Conservation (phyloP, 768 basidiomycete species). For the Calocera cornea region DNA sequence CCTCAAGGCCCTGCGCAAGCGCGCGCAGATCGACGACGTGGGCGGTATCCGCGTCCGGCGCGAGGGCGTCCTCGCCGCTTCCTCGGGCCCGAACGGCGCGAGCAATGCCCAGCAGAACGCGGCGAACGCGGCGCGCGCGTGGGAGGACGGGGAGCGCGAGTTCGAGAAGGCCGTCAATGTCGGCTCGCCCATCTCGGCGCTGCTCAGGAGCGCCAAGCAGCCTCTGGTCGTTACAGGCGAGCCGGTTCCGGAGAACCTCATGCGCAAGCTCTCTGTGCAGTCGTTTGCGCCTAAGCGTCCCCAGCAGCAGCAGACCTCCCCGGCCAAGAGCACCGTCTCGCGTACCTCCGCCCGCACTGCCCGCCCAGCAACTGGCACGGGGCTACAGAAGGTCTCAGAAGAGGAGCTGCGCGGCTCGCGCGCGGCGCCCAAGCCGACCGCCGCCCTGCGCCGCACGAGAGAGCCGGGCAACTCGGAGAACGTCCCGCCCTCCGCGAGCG, state of each 20-base stretch:
- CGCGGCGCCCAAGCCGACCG: neutral
- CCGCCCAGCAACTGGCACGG: neutral
- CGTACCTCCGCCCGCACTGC: neutral
- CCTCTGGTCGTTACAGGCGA: conserved; percentile 54
- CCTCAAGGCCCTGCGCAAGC: conserved; percentile 26
- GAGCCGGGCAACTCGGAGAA: neutral
- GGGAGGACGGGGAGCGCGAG: conserved; percentile 54
- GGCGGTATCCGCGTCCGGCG: conserved; percentile 24
- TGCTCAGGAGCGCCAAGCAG: conserved; percentile 76
- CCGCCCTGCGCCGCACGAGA: neutral
- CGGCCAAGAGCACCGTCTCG: neutral
- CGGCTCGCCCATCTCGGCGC: conserved; percentile 81
- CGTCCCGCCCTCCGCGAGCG: neutral
- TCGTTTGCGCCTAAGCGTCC: conserved; percentile 16
- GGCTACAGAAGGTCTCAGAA: neutral
- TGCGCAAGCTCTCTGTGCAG: conserved; percentile 17
- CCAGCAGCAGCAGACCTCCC: neutral
- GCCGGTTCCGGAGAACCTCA: conserved; percentile 14
- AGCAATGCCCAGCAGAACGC: conserved; percentile 51
- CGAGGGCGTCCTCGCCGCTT: conserved; percentile 12
- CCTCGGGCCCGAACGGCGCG: conserved; percentile 28
- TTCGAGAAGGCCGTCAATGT: conserved; percentile 95
- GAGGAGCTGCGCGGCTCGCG: neutral
- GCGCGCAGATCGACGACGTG: conserved; percentile 10
- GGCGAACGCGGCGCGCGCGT: conserved; percentile 22